Evolutionary conservation across 2,329 filamentous ascomycete species (phyloP).

Genomic region (Diplodia intermedia): DNA sequence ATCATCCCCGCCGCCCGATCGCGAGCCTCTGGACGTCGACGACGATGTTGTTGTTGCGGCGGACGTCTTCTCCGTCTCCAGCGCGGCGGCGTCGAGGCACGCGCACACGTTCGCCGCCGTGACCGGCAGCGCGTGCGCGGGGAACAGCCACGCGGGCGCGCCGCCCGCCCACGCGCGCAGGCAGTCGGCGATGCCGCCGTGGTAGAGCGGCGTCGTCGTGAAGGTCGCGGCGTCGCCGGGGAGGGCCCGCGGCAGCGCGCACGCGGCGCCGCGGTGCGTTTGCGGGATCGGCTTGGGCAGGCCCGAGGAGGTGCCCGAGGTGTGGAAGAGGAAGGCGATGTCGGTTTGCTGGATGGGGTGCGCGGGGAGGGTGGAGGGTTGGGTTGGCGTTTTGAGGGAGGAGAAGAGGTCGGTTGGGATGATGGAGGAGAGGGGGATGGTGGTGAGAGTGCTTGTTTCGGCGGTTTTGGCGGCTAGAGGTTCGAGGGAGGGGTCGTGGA

Average conservation of each 20-base stretch:
- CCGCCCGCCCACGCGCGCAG: conserved; percentile 68
- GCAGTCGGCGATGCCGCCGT: conserved; percentile 69
- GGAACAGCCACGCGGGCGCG: conserved; percentile 68
- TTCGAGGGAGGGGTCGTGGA: conserved; percentile 53
- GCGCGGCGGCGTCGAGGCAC: conserved; percentile 53
- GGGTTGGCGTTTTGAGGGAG: neutral
- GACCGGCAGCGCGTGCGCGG: conserved; percentile 62
- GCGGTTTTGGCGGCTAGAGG: neutral
- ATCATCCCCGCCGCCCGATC: neutral
- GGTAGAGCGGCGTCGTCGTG: conserved; percentile 70
- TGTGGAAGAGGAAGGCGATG: conserved; percentile 67
- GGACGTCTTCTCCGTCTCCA: neutral
- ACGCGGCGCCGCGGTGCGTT: conserved; percentile 62
- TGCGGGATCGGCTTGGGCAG: conserved; percentile 69
- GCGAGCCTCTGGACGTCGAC: too few species aligned
- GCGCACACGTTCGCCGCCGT: conserved; percentile 61
- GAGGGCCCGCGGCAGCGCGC: conserved; percentile 59
- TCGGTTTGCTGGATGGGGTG: conserved; percentile 43
- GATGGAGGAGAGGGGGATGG: neutral
- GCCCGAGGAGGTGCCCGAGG: conserved; percentile 69
- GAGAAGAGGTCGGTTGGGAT: neutral
- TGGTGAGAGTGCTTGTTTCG: neutral
- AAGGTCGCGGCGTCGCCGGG: conserved; percentile 58
- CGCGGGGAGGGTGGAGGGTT: neutral
- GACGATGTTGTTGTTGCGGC: neutral